Evolutionary conservation across 495 filamentous ascomycete species (phyloP), one percentile per base, ranked within the genome.

Genomic region (Talaromyces ruber): DNA sequence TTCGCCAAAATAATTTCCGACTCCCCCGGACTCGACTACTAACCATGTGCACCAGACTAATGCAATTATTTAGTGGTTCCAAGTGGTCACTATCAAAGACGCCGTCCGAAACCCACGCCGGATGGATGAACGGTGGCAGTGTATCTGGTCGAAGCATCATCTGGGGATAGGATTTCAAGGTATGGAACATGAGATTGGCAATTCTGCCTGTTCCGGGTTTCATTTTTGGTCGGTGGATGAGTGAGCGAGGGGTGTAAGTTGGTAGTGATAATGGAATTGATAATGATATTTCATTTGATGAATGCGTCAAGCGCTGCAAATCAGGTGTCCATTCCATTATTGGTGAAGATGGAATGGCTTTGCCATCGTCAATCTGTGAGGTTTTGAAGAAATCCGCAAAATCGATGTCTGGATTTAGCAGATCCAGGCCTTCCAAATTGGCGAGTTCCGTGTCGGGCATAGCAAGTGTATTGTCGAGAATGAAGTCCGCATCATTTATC

Each of bases 381-480:
- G 3, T 21, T 1, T 12, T 88, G 8, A 88, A 70, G 56, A 82
- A 81, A 61, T 84, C 76, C 32, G 84, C 84, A 63, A 90, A 84
- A 64, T 72, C 74, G 9, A 65, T 62, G 4, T 52, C 43, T 21
- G 59, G 24, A 12, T 50, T 30, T 3, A 30, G 18, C 11, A 22
- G 25, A 30, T 52, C 59, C 32, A 60, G 59, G 16, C 18, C 39
- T 26, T 47, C 39, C n/a, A 52, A 4, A 25, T 16, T 51, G 12
- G 58, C 2, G 22, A 60, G 0, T 47, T 47, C 37, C 16, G 58
- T 28, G 43, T 50, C 43, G 0, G 28, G 43, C 39, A 29, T 29
- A n/a, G 18, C 18, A 51, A 51, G 25, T 28, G 43, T 24, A 14
- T 52, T 16, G 18, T 52, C 59, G 29, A 50, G 22, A 28, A 21